Evolutionary conservation across 2,329 filamentous ascomycete genomes (phyloP), one percentile per base, ranked within the genome.

Genomic region (Pseudopithomyces maydicus): DNA sequence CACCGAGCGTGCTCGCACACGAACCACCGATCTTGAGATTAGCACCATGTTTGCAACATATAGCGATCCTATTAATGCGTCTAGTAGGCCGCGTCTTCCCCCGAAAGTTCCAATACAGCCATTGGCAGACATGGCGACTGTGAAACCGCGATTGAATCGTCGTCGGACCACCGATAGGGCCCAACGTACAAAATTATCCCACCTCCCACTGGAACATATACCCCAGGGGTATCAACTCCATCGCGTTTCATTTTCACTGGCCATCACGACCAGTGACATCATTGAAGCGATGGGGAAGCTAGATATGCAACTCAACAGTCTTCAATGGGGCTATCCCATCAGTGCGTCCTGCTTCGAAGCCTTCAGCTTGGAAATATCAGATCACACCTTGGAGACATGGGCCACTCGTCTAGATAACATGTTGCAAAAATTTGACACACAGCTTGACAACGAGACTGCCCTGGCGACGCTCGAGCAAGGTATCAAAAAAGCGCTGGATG

Each of bases 151-250:
- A 15, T 39, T 29, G 17, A 42, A 39, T 19, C 56, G 46, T 54
- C 61, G 33, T 19, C 52, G 56, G 48, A 61, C 50, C 3, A 58
- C 56, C n/a, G 52, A 64, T 20, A 42, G 26, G 2, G 23, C 55
- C 4, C 53, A 63, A 12, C 71, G 73, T 3, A 73, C 66, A 5
- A 76, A 73, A 45, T 78, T 77, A 1, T 74, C 72, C 1, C 67
- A 57, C 10, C 64, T 80, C 0, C 74, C 76, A 0, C 72, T 80
- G 6, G 76, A 81, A 55, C 70, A 69, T 7, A 68, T 69, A 4
- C 77, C 77, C 1, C 49, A 55, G 4, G 68, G 66, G 8, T 61
- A 56, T 32, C 60, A 60, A 2, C 65, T 63, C n/a, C 74, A 77
- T 11, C 51, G 67, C 20, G 6, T 72, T 4, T 26, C 61, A 7